Conservation (phyloP, 208 protist genomes). For the Phytomonas serpens region DNA sequence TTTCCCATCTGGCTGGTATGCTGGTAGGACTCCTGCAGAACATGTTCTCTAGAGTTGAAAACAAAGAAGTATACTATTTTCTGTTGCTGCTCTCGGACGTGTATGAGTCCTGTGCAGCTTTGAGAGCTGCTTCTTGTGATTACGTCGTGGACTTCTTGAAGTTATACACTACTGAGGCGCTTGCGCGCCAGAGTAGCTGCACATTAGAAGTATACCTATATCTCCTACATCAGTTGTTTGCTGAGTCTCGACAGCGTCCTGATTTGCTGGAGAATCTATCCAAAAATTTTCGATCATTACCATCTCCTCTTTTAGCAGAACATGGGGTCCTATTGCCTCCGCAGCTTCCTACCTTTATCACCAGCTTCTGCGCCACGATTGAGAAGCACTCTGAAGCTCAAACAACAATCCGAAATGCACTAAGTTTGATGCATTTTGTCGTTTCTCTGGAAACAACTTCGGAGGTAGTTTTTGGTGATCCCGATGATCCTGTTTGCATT, state of each 20-base stretch:
- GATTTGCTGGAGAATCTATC: not conserved
- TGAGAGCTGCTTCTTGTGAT: not conserved
- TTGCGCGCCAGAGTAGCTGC: not conserved
- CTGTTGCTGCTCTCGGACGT: not conserved
- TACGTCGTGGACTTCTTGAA: not conserved
- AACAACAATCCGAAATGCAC: not conserved
- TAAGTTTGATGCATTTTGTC: not conserved
- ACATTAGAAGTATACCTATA: not conserved
- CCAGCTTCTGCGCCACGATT: not conserved
- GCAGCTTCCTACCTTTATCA: not conserved
- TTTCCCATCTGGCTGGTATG: not conserved
- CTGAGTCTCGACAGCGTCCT: not conserved
- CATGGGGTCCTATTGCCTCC: not conserved
- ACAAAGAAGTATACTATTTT: not conserved
- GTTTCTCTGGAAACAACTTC: not conserved
- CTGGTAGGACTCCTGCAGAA: not conserved
- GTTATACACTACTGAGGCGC: not conserved
- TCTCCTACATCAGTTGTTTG: not conserved
- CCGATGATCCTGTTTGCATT: not conserved
- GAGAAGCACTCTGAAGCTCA: not conserved
- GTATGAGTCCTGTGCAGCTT: not conserved
- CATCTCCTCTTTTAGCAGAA: not conserved
- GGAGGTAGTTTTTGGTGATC: conserved; percentile 1
- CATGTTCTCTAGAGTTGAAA: not conserved
- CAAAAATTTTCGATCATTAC: not conserved